Base-by-base conservation (phyloP, 2,329 filamentous ascomycete genomes). In the Beauveria pseudobassiana region DNA sequence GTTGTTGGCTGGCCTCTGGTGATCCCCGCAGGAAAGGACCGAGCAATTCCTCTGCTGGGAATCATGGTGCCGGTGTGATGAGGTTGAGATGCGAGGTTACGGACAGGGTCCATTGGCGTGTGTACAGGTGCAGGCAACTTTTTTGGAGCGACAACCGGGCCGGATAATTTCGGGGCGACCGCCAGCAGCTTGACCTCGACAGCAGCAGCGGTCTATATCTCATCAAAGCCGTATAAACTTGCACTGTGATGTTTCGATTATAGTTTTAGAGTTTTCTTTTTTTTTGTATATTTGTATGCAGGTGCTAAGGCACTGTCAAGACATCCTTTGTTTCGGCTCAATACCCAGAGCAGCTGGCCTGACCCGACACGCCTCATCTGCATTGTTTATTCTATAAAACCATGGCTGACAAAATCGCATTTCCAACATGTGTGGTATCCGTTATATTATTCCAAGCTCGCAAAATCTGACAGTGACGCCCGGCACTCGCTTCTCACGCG, bases 401-500 rank as follows among this genome's bases (percentile, higher is more conserved):
- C 34, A 38, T 61, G 34, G 24, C 34, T 26, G 3, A 26, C 8
- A 24, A 61, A 42, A 49, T 48, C 10, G 45, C 34, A 56, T 43
- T 16, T 42, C 34, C 34, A 62, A 24, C 12, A n/a, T 59, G 12
- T 45, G 40, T 63, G 50, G 43, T 53, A 52, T 63, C 28, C 38
- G 1, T 30, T 42, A 10, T 10, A 43, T 54, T 54, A 63, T 38
- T 59, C 89, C 74, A 91, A 70, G 65, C 86, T 84, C 18, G 88
- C 83, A 67, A 88, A 81, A 69, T 88, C 86, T 63, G 86, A 79
- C 69, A 93, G 69, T 38, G 28, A 61, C 30, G 24, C 59, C 51
- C 2, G 59, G 59, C 81, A 77, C 72, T 83, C 77, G 49, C 85
- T 83, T 70, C 61, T 93, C 85, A 69, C 87, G 82, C 66, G 93